Base-by-base conservation (phyloP, 1,284 basidiomycete species). In the Somion occarium region DNA sequence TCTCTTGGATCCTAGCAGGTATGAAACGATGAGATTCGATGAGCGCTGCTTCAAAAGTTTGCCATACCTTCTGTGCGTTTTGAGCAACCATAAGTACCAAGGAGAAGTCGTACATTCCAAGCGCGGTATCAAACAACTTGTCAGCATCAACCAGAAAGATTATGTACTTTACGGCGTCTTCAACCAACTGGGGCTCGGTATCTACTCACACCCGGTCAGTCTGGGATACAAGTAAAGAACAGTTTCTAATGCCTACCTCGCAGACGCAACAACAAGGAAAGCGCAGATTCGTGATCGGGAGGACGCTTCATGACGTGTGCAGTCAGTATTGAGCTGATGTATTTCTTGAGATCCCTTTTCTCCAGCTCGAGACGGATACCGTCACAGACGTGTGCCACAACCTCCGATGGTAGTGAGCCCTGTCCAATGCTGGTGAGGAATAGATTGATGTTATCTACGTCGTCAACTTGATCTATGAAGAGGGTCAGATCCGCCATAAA, bases 31-130 rank as follows among this genome's bases (percentile, higher is more conserved):
- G 34, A n/a, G 34, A 11, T 37, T 11, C 34, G 34, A n/a, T 11
- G 11, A 37, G n/a, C 34, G 11, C 34, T 11, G n/a, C n/a, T n/a
- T n/a, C n/a, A n/a, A n/a, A n/a, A n/a, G n/a, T n/a, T n/a, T n/a
- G n/a, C n/a, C 67, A 23, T 39, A 91, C 93, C 79, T 95, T 96
- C 67, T 98, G 94, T 30, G 95, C 91, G 62, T 98, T 91, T 66
- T 99, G 97, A 1, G 97, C 96, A 34, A 99, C 82, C 85, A 99
- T 87, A 27, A 99, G 75, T 1, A 98, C 95, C 2, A 99, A 75
- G 20, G 90, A 85, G 70, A 99, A 98, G 69, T 99, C 93, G 69
- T 99, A 99, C 93, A 98, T 98, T 22, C 97, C 96, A 22, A 99
- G 78, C 1, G 97, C 97, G 3, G 91, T 90, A 64, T 98, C 86